A percentile compares a stretch with the other conserved stretches of the same genome.
These are phyloP conservation scores for Lentinula sp. DNA, from an alignment of 768 basidiomycete species.

Conservation along the genomic window DNA sequence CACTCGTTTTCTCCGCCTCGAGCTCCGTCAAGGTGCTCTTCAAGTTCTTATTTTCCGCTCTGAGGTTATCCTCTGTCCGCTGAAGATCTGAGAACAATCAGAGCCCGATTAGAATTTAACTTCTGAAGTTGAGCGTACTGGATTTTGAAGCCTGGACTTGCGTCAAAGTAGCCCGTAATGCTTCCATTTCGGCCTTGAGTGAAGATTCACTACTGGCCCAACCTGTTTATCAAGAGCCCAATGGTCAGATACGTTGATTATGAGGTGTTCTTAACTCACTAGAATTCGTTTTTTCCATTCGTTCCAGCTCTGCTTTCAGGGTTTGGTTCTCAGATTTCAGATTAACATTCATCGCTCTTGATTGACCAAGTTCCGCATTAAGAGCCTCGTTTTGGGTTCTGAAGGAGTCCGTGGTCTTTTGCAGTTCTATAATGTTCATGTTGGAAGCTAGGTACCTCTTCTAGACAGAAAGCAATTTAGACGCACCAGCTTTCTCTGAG, in stretches of 20 bases:
- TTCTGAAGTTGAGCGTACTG: neutral
- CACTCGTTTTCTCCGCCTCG: constrained; percentile 4
- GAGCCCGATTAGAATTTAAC: neutral
- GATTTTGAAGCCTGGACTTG: constrained; percentile 3
- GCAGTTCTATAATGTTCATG: neutral
- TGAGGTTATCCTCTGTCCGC: constrained; percentile 20
- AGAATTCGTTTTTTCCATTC: constrained; percentile 22
- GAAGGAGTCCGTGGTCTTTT: neutral
- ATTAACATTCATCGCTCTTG: neutral
- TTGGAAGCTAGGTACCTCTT: neutral
- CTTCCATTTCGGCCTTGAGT: constrained; percentile 14
- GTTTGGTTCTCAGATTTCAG: constrained; percentile 17
- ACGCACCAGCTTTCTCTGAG: constrained; percentile 11
- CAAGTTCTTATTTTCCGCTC: constrained; percentile 2
- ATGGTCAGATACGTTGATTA: neutral
- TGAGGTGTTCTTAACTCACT: constrained; percentile 15
- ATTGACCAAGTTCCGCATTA: neutral
- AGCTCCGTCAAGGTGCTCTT: neutral
- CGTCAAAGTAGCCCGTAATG: neutral
- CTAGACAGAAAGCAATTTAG: neutral
- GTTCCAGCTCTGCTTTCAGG: constrained; percentile 22
- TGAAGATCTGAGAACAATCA: constrained; percentile 21
- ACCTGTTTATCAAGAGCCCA: neutral
- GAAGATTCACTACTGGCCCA: constrained; percentile 7
- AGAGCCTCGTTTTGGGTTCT: constrained; percentile 2